Percentiles rank a stretch among this genome's conserved stretches.
These are phyloP conservation scores for Ettlia oleoabundans DNA, from an alignment of 139 green algal species.

Conservation along the genomic window DNA sequence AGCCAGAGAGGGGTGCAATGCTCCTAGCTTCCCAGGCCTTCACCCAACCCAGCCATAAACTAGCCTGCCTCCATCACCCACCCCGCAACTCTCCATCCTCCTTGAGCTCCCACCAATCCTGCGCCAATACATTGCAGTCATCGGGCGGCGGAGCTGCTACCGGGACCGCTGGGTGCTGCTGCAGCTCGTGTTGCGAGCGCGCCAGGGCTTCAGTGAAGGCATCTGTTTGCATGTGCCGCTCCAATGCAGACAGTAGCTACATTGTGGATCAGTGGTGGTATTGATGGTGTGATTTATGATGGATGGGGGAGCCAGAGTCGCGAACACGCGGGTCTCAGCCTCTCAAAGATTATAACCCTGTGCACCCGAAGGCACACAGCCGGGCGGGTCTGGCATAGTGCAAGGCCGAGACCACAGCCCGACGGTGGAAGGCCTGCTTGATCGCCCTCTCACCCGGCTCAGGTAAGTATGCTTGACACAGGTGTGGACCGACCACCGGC, in stretches of 20 bases:
- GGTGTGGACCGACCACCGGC: no score
- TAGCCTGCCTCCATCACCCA: background rate
- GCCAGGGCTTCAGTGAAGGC: constrained; percentile 30
- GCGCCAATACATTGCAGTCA: constrained; percentile 34
- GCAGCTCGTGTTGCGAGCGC: constrained; percentile 36
- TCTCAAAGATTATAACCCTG: background rate
- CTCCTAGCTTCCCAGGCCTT: background rate
- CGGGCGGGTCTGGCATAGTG: background rate
- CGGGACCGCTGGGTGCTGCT: background rate
- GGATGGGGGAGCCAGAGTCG: background rate
- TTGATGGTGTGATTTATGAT: background rate
- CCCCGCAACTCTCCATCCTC: constrained; percentile 28
- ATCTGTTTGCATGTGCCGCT: constrained; percentile 30
- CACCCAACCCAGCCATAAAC: no score
- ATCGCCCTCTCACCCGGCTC: background rate
- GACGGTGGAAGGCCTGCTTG: background rate
- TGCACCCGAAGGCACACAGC: background rate
- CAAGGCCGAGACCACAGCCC: background rate
- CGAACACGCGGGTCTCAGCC: background rate
- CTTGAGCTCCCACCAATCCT: constrained; percentile 51
- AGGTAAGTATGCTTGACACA: no score
- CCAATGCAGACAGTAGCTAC: constrained; percentile 15
- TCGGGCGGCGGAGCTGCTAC: background rate
- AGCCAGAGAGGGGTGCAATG: background rate
- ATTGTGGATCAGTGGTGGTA: no score